Base-by-base conservation (phyloP, 2,329 filamentous ascomycete genomes). In the Lachnellula arida region DNA sequence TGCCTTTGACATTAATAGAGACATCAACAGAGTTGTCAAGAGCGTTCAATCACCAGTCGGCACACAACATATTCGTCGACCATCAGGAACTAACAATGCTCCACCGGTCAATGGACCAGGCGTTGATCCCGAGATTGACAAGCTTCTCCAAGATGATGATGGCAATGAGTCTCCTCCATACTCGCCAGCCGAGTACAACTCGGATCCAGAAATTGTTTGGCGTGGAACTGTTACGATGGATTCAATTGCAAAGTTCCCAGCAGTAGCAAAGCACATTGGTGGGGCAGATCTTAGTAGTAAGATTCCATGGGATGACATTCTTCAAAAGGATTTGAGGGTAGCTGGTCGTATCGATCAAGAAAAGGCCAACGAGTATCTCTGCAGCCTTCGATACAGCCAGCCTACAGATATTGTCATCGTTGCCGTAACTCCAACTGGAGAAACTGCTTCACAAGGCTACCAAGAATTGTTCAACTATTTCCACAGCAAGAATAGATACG, bases 351-450 rank as follows among this genome's bases (percentile, higher is more conserved):
- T 99, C 57, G 84, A 89, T 51, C 85, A 90, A 63, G 81, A 87
- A 57, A 88, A 87, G 61, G 94, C 93, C 11, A 91, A 91, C 55
- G 90, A 95, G 59, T 99, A 99, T 67, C 84, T 99, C 0, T 94
- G 91, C 68, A 86, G 90, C 50, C 78, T 97, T 58, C 85, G 91
- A 12, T 95, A 89, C 71, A 93, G 88, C 68, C 81, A 82, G 51
- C 85, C 85, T 50, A 92, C 89, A 2, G 94, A 97, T 67, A 85
- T 99, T 5, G 81, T 91, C 1, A 88, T 97, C 22, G 82, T 95
- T 19, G 84, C 85, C 46, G 74, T 97, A 35, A 81, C 80, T 17
- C 81, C 85, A 1, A 81, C 85, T 1, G 83, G 86, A 22, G 78
- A 85, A 4, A 76, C 76, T 0, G 81, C 84, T 1, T 76, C 78